Percentiles rank a stretch among this genome's conserved stretches.
Evolutionary conservation across 2,329 filamentous ascomycete species (phyloP).

Genomic region (Escovopsis sp.): DNA sequence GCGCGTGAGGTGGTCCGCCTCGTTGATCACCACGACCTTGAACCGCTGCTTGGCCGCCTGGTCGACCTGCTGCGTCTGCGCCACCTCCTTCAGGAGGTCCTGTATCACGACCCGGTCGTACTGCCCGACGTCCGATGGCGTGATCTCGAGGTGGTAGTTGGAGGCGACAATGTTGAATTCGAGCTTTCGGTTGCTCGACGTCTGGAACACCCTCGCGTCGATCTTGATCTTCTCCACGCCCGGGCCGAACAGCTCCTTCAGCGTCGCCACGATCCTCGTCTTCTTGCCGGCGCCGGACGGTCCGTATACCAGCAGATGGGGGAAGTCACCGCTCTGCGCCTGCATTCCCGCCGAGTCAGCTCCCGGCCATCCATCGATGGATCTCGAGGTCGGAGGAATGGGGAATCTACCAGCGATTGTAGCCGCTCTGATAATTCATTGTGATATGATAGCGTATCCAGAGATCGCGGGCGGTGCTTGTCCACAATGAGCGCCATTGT

Average conservation of each 20-base stretch:
- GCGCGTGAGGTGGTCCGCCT: conserved; percentile 84
- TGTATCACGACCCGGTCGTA: conserved; percentile 95
- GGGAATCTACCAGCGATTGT: conserved; percentile 56
- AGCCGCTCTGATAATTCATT: conserved; percentile 75
- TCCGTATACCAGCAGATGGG: conserved; percentile 91
- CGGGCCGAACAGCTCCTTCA: conserved; percentile 88
- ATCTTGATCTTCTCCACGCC: conserved; percentile 99
- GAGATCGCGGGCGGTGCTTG: conserved; percentile 57
- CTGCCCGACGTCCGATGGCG: conserved; percentile 88
- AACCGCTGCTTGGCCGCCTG: conserved; percentile 78
- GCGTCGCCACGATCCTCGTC: conserved; percentile 84
- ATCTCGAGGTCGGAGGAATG: neutral
- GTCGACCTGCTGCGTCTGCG: conserved; percentile 98
- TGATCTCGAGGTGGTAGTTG: conserved; percentile 96
- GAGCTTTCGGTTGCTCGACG: conserved; percentile 86
- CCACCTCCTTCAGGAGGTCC: conserved; percentile 91
- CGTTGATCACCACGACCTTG: conserved; percentile 98
- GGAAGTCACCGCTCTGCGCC: conserved; percentile 96
- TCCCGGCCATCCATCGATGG: conserved; percentile 2
- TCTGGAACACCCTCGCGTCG: conserved; percentile 92
- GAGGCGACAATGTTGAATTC: conserved; percentile 99
- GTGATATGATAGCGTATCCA: conserved; percentile 76
- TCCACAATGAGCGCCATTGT: conserved; percentile 56
- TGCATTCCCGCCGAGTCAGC: conserved; percentile 20
- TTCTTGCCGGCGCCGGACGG: conserved; percentile 96